Conservation (phyloP, 176 grass and related monocot species). For the Puccinellia tenuiflora region DNA sequence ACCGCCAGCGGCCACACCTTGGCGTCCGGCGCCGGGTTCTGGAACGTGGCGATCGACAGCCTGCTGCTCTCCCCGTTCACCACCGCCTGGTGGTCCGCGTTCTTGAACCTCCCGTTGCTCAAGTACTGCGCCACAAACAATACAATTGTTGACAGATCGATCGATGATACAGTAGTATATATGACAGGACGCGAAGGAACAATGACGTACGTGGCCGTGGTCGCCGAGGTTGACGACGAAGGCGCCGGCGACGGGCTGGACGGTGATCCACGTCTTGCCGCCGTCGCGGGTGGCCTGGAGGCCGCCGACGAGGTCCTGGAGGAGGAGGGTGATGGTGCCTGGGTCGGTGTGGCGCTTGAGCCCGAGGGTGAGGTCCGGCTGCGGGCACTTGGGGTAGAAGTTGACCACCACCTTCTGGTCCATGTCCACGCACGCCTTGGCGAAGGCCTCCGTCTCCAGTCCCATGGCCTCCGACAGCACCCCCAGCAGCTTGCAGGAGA, state of each 20-base stretch:
- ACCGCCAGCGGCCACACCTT: slow-evolving; percentile 76
- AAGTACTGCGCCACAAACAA: slow-evolving; percentile 38
- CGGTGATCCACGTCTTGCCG: slow-evolving; percentile 82
- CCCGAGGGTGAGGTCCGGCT: slow-evolving; percentile 90
- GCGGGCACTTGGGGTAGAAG: slow-evolving; percentile 91
- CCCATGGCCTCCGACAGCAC: slow-evolving; percentile 90
- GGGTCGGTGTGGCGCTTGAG: slow-evolving; percentile 92
- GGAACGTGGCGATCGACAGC: slow-evolving; percentile 82
- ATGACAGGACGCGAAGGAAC: too few relatives aligned
- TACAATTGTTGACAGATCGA: too few relatives aligned
- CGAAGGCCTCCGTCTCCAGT: slow-evolving; percentile 50
- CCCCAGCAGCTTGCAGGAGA: slow-evolving; percentile 66
- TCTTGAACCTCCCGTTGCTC: slow-evolving; percentile 96
- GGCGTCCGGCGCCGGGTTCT: slow-evolving; percentile 81
- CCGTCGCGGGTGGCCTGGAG: slow-evolving; percentile 93
- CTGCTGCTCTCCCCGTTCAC: slow-evolving; percentile 76
- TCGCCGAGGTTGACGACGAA: slow-evolving; percentile 98
- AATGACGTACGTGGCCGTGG: slow-evolving; percentile 56
- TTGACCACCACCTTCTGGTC: slow-evolving; percentile 95
- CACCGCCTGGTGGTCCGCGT: slow-evolving; percentile 84
- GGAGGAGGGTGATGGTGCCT: slow-evolving; percentile 86
- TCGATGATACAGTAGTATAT: too few relatives aligned
- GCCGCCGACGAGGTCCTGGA: slow-evolving; percentile 89
- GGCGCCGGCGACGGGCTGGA: slow-evolving; percentile 57
- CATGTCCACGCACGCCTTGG: slow-evolving; percentile 78